Evolutionary conservation across 2,329 filamentous ascomycete species (phyloP).

Genomic region (Colletotrichum gigasporum): DNA sequence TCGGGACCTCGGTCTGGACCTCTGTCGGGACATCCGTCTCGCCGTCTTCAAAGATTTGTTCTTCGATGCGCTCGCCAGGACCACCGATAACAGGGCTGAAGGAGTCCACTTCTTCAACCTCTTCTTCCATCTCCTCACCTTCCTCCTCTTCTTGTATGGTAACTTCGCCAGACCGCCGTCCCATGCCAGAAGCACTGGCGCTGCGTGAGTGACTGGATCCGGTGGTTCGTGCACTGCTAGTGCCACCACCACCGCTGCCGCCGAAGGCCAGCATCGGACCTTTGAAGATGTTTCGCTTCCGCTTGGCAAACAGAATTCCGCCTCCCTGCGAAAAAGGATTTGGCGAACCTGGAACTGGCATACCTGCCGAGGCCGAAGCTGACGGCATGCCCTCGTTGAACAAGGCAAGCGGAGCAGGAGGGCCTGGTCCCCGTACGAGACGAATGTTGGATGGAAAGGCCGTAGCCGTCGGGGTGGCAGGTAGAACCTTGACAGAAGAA

Average conservation of each 20-base stretch:
- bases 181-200: conserved; percentile 70
- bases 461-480: conserved; percentile 80
- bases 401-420: conserved; percentile 58
- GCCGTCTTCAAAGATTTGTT: conserved; percentile 48
- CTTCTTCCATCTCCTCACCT: conserved; percentile 53
- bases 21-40: too few species aligned
- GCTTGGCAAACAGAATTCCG: conserved; percentile 77
- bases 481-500: conserved; percentile 94
- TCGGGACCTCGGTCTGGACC: background rate
- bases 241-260: conserved; percentile 44
- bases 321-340: conserved; percentile 64
- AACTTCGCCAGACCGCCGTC: conserved; percentile 77
- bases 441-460: conserved; percentile 88
- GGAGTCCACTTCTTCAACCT: conserved; percentile 67
- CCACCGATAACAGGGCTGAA: conserved; percentile 62
- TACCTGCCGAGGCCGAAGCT: conserved; percentile 33
- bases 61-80: conserved; percentile 55
- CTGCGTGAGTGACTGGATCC: conserved; percentile 59
- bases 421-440: conserved; percentile 72
- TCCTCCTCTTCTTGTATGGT: conserved; percentile 75
- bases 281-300: conserved; percentile 85
- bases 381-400: conserved; percentile 69
- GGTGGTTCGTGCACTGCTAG: conserved; percentile 47
- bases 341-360: conserved; percentile 60
- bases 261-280: conserved; percentile 74